Conservation (phyloP, 108 stramenopile species). For the Parietichytrium sp. region DNA sequence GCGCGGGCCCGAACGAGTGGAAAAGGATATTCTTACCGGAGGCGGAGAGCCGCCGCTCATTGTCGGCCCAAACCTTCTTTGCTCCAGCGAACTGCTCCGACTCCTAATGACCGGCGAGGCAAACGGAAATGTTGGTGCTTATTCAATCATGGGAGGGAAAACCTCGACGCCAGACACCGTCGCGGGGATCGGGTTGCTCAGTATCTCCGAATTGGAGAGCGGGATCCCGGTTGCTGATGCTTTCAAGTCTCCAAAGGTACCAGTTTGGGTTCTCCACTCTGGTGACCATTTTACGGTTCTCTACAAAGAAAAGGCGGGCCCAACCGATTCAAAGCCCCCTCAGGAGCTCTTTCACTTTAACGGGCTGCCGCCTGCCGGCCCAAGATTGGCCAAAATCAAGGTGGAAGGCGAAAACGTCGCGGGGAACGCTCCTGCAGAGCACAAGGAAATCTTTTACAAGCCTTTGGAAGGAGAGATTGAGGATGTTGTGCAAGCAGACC, state of each 20-base stretch:
- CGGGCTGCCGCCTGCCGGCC: neutral
- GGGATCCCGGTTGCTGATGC: slow-evolving; percentile 10
- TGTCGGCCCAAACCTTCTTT: slow-evolving; percentile 22
- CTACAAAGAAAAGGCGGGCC: neutral
- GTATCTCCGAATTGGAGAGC: neutral
- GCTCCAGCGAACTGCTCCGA: slow-evolving; percentile 10
- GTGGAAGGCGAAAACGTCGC: slow-evolving; percentile 16
- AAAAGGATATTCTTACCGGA: neutral
- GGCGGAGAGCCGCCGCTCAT: slow-evolving; percentile 22
- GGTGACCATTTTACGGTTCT: slow-evolving; percentile 31
- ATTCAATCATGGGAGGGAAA: neutral
- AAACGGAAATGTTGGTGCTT: neutral
- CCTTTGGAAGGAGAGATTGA: neutral
- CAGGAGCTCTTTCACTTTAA: slow-evolving; percentile 23
- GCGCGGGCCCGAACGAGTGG: neutral
- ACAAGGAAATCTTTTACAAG: slow-evolving; percentile 8
- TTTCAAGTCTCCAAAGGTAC: neutral
- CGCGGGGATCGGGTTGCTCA: neutral
- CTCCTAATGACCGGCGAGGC: neutral
- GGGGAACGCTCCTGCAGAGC: neutral
- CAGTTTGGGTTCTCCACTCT: slow-evolving; percentile 7
- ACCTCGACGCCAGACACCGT: neutral
- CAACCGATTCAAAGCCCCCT: neutral
- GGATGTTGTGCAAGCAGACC: slow-evolving; percentile 18
- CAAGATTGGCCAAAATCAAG: neutral